Base-by-base conservation (phyloP, 2,329 filamentous ascomycete genomes). In the Thermothelomyces thermophilus region DNA sequence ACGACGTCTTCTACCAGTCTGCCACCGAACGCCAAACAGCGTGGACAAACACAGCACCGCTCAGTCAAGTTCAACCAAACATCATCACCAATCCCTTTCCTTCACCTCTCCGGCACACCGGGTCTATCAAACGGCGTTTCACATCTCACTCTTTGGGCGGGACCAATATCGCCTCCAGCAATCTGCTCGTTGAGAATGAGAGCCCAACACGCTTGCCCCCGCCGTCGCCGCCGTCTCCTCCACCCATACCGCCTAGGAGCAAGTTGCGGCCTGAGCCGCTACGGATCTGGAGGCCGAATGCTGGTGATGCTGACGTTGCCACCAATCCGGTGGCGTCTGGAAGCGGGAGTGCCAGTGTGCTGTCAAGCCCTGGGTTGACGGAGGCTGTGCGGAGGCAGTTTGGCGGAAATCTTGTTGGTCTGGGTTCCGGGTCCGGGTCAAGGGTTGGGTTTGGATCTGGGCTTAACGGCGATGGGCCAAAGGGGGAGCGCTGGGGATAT, bases 341-440 rank as follows among this genome's bases (percentile, higher is more conserved):
- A 7, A 41, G 14, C 9, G 24, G 39, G 5, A 30, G 34, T 6
- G 9, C 7, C 4, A 58, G 55, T 4, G 50, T 56, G 28, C 46
- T 46, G 7, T 59, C 59, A 6, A 63, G 61, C 36, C 62, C 64
- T 0, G 60, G 58, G 9, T 50, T 64, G 24, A 58, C 40, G 2
- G 60, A 55, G 14, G 60, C 60, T 3, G 57, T 62, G 6, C 57
- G 63, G 48, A 60, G 58, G 53, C 62, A 68, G 44, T 67, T 66
- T 52, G 65, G 39, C 10, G 39, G 24, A 14, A 9, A 11, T 17
- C 8, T 37, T 22, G 16, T 13, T 24, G 39, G 60, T 7, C 41
- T 16, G n/a, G n/a, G n/a, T n/a, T n/a, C n/a, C n/a, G 36, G 42
- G 34, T 1, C 28, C 16, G 20, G 35, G 19, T 48, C 41, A 24